Percentiles rank a stretch among this genome's conserved stretches.
phyloP scores from a whole-genome alignment of 2,329 filamentous ascomycete species.

The Penicillium sp. region DNA sequence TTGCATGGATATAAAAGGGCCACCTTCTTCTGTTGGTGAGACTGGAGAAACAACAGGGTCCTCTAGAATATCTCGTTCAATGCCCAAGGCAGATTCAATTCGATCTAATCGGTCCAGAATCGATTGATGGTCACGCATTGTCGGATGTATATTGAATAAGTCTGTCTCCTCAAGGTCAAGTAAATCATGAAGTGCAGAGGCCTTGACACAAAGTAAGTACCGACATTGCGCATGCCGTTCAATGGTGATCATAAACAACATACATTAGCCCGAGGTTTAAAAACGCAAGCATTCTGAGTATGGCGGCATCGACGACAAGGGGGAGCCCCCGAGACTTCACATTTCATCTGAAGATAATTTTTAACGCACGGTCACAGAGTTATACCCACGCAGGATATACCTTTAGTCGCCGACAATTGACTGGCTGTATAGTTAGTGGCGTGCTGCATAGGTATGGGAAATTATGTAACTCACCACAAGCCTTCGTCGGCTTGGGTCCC shows the following conservation, averaged over 20 bases:
- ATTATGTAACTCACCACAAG: conserved; percentile 25
- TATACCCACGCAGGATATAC: conserved; percentile 6
- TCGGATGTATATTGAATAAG: background rate
- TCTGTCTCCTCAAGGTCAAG: conserved; percentile 11
- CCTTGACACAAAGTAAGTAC: conserved; percentile 13
- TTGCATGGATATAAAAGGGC: conserved; percentile 9
- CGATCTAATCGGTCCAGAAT: conserved; percentile 26
- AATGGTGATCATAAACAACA: background rate
- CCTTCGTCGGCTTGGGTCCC: conserved; percentile 33
- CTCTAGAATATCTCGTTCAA: conserved; percentile 10
- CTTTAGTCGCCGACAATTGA: conserved; percentile 34
- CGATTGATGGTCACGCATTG: conserved; percentile 16
- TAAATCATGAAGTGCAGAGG: conserved; percentile 24
- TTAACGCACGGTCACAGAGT: background rate
- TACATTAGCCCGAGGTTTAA: conserved; percentile 33
- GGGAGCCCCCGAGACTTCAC: conserved; percentile 28
- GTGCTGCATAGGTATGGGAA: background rate
- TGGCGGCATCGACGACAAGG: conserved; percentile 31
- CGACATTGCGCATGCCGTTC: background rate
- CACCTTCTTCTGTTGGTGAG: conserved; percentile 15
- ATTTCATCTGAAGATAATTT: conserved; percentile 27
- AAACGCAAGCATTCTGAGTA: conserved; percentile 23
- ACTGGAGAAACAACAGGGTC: background rate
- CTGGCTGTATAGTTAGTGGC: conserved; percentile 16
- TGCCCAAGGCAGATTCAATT: conserved; percentile 26